Conservation (phyloP, 331 rosid species). For the Prunus yedoensis region DNA sequence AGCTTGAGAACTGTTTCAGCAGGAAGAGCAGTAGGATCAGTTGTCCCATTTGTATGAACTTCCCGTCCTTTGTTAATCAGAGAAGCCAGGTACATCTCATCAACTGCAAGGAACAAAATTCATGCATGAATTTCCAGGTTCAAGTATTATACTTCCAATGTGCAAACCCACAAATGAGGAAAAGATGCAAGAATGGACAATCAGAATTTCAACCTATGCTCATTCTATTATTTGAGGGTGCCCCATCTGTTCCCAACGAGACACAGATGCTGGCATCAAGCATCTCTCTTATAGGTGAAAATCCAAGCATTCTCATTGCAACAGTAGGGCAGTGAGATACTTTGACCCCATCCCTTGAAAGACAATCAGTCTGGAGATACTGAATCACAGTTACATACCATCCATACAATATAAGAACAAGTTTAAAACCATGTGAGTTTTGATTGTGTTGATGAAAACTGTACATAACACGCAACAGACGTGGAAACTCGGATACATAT, state of each 20-base stretch:
- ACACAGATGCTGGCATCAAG: slow-evolving; percentile 77
- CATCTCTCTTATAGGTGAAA: slow-evolving; percentile 94
- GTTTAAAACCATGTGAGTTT: neutral
- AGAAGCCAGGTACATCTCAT: too few relatives aligned
- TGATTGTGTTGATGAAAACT: too few relatives aligned
- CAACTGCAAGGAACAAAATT: too few relatives aligned
- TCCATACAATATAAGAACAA: too few relatives aligned
- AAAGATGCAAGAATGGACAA: too few relatives aligned
- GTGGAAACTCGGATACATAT: neutral
- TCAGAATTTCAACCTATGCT: slow-evolving; percentile 43
- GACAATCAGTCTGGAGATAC: slow-evolving; percentile 60
- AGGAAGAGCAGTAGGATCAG: too few relatives aligned
- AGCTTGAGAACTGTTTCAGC: too few relatives aligned
- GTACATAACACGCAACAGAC: neutral
- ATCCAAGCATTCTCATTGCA: slow-evolving; percentile 94
- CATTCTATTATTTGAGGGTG: slow-evolving; percentile 93
- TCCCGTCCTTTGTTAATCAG: too few relatives aligned
- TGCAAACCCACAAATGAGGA: neutral
- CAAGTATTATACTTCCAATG: neutral
- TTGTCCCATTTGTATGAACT: too few relatives aligned
- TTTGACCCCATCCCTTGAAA: slow-evolving; percentile 72
- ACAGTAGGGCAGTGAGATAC: slow-evolving; percentile 88
- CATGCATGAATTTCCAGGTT: slow-evolving; percentile 8
- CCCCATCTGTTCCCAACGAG: slow-evolving; percentile 91
- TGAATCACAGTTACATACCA: neutral